These are phyloP conservation scores for Cyanophora paradoxa DNA, from an alignment of 78 protist genomes.

Conservation along the genomic window DNA sequence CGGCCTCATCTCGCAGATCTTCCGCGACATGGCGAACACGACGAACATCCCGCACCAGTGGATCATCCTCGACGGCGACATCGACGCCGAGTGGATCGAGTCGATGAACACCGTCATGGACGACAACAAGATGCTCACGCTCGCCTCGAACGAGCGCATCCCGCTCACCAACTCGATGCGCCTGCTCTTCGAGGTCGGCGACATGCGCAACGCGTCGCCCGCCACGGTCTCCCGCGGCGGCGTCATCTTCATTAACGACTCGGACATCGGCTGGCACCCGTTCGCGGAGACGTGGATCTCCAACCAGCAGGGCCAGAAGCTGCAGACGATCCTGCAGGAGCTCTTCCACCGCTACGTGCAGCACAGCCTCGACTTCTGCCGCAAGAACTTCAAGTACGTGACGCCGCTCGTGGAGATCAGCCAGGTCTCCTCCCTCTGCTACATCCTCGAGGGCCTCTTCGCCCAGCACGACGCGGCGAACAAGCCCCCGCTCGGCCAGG, in stretches of 20 bases:
- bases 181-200: slow-evolving; percentile 69
- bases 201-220: slow-evolving; percentile 73
- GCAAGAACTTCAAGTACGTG: slow-evolving; percentile 26
- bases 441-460: slow-evolving; percentile 61
- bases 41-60: slow-evolving; percentile 35
- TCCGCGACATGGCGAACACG: slow-evolving; percentile 52
- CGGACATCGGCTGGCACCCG: slow-evolving; percentile 80
- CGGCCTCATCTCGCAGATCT: slow-evolving; percentile 68
- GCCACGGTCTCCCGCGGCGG: slow-evolving; percentile 93
- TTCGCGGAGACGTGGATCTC: slow-evolving; percentile 68
- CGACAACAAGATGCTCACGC: slow-evolving; percentile 86
- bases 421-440: slow-evolving; percentile 55
- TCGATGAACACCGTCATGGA: slow-evolving; percentile 88
- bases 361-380: neutral
- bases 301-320: too few species aligned
- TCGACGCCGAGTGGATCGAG: slow-evolving; percentile 47
- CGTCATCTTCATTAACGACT: slow-evolving; percentile 67
- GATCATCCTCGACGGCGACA: slow-evolving; percentile 82
- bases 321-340: neutral
- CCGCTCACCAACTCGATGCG: slow-evolving; percentile 73
- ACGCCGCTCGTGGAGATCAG: slow-evolving; percentile 53
- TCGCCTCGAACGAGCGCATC: slow-evolving; percentile 83
- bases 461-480: slow-evolving; percentile 3
- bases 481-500: too few species aligned
- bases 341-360: slow-evolving; percentile 45